Base-by-base conservation (phyloP, 31 red algal species). In the Porphyra umbilicalis region DNA sequence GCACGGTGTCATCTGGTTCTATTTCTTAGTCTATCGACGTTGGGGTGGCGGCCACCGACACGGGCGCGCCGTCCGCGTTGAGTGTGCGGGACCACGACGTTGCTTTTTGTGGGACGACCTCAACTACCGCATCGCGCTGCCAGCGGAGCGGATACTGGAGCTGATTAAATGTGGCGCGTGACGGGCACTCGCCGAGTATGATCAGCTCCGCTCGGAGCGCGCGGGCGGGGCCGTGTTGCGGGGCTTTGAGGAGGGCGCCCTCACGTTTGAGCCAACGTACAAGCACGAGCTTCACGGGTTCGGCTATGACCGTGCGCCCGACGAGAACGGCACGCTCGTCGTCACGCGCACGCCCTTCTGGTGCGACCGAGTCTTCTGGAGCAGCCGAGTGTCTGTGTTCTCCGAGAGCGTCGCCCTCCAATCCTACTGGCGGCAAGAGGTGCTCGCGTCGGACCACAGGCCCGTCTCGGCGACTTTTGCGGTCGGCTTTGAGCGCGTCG, bases 31-130 rank as follows among this genome's bases (percentile, higher is more conserved):
- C 75, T 2, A 16, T 33, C 18, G 44, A 83, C 57, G 57, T 78
- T 25, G 34, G 30, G 33, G 34, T 36, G 77, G 33, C 33, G 6
- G 0, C 33, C 10, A 16, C 77, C 16, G 33, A 36, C 35, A 25
- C 34, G 77, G 33, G 10, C 35, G 6, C 10, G 77, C 77, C 34
- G 13, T 78, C 77, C 18, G 18, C 77, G 77, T 36, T 36, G 10
- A 89, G 83, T 6, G 87, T 95, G 35, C 79, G 90, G 20, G 93
- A 95, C 79, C 97, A 99, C 85, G 97, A 99, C 82, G 86, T 95
- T n/a, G 93, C 96, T 2, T 95, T 99, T 84, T 96, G 92, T 76
- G 96, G 37, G 97, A 94, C 8, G 97, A 99, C 78, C 77, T 99
- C 30, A 99, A 99, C 42, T 99, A 99, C 78, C 83, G 97, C 44